Percentiles rank a stretch among this genome's conserved stretches.
phyloP scores from a whole-genome alignment of 164 flowering plant species.

The Akebia trifoliata region DNA sequence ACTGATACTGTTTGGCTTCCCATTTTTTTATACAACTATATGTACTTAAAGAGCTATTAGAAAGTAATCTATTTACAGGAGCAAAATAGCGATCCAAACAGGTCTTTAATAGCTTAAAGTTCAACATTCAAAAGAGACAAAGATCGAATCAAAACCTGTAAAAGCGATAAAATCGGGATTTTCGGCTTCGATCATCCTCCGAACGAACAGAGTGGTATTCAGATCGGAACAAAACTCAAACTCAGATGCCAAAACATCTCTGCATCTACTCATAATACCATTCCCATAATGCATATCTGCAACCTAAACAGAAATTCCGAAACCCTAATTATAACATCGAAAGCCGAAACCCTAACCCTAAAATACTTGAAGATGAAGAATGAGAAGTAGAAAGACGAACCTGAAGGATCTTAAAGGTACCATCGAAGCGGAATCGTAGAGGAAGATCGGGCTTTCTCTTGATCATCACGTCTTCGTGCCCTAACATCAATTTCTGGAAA shows the following conservation, averaged over 20 bases:
- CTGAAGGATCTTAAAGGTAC: constrained; percentile 91
- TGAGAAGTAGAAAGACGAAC: constrained; percentile 12
- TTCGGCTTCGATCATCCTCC: constrained; percentile 57
- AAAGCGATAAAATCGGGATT: constrained; percentile 83
- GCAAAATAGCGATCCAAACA: neutral
- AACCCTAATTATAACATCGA: neutral
- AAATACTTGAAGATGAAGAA: neutral
- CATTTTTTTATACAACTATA: no score
- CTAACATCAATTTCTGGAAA: constrained; percentile 25
- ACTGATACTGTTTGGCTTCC: no score
- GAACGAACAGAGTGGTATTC: constrained; percentile 68
- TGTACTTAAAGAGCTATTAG: no score
- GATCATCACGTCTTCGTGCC: constrained; percentile 26
- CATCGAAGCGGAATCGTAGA: constrained; percentile 66
- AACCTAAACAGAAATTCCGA: constrained; percentile 31
- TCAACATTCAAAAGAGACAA: no score
- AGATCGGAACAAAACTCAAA: constrained; percentile 68
- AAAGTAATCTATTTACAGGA: no score
- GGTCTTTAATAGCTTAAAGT: neutral
- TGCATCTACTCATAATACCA: constrained; percentile 63
- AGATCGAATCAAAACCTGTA: constrained; percentile 44
- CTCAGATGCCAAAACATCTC: constrained; percentile 55
- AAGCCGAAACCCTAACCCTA: neutral
- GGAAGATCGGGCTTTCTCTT: constrained; percentile 60
- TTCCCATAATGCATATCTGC: constrained; percentile 91